Evolutionary conservation across 208 protist genomes (phyloP).

Genomic region (Leishmania amazonensis): DNA sequence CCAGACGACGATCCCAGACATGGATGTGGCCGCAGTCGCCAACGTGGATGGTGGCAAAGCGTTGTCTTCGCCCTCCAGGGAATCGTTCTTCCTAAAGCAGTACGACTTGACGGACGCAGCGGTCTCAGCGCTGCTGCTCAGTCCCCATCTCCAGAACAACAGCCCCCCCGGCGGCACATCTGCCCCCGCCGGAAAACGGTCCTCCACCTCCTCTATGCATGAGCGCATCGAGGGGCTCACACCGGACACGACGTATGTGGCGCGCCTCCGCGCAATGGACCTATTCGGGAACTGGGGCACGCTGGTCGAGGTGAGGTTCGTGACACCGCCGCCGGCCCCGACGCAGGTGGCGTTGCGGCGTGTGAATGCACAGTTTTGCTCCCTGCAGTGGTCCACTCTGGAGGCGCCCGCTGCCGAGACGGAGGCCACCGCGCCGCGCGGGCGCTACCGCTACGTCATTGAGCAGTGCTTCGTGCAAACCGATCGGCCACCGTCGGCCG

Average conservation of each 20-base stretch:
- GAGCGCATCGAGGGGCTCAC: slow-evolving; percentile 42
- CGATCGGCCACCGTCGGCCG: neutral
- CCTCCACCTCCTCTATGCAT: slow-evolving; percentile 5
- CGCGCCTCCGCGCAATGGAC: slow-evolving; percentile 80
- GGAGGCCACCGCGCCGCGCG: neutral
- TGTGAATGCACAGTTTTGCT: slow-evolving; percentile 77
- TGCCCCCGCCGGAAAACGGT: neutral
- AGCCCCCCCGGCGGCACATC: neutral
- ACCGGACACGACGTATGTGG: slow-evolving; percentile 66
- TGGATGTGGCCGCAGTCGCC: slow-evolving; percentile 30
- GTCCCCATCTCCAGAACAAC: neutral
- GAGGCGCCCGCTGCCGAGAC: neutral
- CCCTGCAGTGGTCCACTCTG: slow-evolving; percentile 79
- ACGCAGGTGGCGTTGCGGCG: slow-evolving; percentile 63
- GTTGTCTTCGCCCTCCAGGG: neutral
- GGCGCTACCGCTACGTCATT: slow-evolving; percentile 76
- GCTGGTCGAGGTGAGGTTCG: slow-evolving; percentile 63
- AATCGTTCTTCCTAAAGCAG: slow-evolving; percentile 31
- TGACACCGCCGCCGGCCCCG: slow-evolving; percentile 78
- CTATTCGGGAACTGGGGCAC: slow-evolving; percentile 69
- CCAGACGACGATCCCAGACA: slow-evolving; percentile 45
- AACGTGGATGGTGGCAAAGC: slow-evolving; percentile 2
- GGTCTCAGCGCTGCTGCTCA: neutral
- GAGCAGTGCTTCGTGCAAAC: slow-evolving; percentile 51
- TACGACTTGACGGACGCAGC: slow-evolving; percentile 23